These are phyloP conservation scores for Coelastrella sp. DNA, from an alignment of 139 green algal genomes.

Conservation along the genomic window DNA sequence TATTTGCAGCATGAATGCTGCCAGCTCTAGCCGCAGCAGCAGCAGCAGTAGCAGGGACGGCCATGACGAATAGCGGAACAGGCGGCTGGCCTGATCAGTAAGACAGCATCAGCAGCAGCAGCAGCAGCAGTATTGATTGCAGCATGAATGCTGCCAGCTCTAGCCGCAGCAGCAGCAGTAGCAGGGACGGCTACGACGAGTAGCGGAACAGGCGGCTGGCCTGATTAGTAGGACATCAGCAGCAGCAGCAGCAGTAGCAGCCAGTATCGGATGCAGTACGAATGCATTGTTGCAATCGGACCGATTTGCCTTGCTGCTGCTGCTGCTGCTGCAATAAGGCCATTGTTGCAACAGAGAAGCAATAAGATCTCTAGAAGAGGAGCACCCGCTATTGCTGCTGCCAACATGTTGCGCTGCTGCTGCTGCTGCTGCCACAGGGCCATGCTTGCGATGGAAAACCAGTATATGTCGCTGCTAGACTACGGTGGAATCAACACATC, in stretches of 20 bases:
- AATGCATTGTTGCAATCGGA: neutral
- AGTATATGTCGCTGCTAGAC: constrained; percentile 69
- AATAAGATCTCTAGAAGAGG: too few relatives aligned
- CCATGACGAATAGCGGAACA: too few relatives aligned
- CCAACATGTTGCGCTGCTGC: neutral
- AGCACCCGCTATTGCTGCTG: neutral
- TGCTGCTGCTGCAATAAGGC: neutral
- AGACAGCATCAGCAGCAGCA: neutral
- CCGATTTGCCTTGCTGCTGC: neutral
- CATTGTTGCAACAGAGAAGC: neutral
- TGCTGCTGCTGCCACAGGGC: constrained; percentile 56
- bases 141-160: neutral
- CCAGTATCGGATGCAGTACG: neutral
- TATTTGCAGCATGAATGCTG: neutral
- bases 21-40: neutral
- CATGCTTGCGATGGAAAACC: constrained; percentile 66
- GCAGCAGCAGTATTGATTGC: neutral
- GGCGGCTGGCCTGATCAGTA: too few relatives aligned
- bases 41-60: neutral
- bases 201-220: too few relatives aligned
- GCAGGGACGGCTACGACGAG: neutral
- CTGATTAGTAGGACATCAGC: neutral
- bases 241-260: neutral
- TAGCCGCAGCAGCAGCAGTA: neutral
- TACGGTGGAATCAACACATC: constrained; percentile 83